These are phyloP conservation scores for Tricholoma hemisulphureum DNA, from an alignment of 768 basidiomycete species.

Conservation along the genomic window DNA sequence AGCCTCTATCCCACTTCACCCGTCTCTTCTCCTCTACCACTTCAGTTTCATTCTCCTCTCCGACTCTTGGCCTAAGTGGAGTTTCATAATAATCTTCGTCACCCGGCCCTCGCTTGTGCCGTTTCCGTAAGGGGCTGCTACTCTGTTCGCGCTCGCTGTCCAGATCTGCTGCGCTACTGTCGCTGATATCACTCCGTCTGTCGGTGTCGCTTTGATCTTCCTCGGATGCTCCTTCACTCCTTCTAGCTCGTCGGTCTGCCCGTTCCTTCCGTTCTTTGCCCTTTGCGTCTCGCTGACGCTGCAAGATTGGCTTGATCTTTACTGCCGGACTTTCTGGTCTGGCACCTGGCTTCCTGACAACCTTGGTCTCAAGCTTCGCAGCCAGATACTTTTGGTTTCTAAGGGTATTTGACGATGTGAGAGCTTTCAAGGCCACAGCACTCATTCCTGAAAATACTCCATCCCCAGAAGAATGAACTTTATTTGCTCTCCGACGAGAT, in stretches of 20 bases:
- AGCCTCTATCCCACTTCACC: conserved; percentile 77
- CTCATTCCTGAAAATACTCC: conserved; percentile 64
- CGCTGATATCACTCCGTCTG: conserved; percentile 27
- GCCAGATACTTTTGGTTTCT: conserved; percentile 68
- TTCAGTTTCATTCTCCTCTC: conserved; percentile 36
- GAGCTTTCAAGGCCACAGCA: conserved; percentile 61
- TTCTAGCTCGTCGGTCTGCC: conserved; percentile 57
- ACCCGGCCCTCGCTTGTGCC: conserved; percentile 66
- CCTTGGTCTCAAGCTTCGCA: conserved; percentile 63
- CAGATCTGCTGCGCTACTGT: conserved; percentile 21
- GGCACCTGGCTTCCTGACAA: conserved; percentile 64
- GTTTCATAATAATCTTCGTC: conserved; percentile 82
- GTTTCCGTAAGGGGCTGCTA: conserved; percentile 17
- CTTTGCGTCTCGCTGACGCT: conserved; percentile 67
- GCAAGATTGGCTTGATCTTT: conserved; percentile 64
- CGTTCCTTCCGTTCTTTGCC: conserved; percentile 52
- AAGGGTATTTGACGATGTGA: conserved; percentile 71
- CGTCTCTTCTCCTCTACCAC: conserved; percentile 43
- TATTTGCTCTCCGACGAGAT: conserved; percentile 44
- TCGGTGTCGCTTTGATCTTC: conserved; percentile 23
- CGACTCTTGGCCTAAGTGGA: conserved; percentile 49
- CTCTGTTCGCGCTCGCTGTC: conserved; percentile 23
- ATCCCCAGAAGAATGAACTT: conserved; percentile 29
- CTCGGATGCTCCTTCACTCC: conserved; percentile 33
- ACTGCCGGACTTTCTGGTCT: conserved; percentile 80